Conservation (phyloP, 805 yeast species). For the Scheffersomyces lignosus region DNA sequence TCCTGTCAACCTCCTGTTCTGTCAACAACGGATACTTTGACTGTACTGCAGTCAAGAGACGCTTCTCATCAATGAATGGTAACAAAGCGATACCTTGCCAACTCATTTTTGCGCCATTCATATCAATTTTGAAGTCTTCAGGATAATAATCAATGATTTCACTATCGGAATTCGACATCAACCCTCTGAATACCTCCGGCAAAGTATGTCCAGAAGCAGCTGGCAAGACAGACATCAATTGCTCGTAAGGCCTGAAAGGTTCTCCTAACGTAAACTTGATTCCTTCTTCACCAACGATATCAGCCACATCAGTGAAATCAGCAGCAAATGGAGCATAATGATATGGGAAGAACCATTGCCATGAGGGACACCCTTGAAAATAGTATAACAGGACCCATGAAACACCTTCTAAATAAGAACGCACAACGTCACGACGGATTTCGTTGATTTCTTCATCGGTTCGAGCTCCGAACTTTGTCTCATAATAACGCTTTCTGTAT, state of each 20-base stretch:
- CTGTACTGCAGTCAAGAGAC: constrained; percentile 66
- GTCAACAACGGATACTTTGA: constrained; percentile 62
- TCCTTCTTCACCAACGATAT: constrained; percentile 43
- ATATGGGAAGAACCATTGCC: constrained; percentile 97
- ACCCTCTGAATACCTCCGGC: constrained; percentile 75
- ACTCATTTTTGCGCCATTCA: constrained; percentile 92
- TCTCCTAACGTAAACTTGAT: constrained; percentile 63
- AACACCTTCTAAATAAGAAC: constrained; percentile 85
- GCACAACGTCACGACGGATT: constrained; percentile 59
- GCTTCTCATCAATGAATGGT: constrained; percentile 86
- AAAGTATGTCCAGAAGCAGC: constrained; percentile 88
- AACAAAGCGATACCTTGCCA: constrained; percentile 93
- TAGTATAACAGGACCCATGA: constrained; percentile 95
- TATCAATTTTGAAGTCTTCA: constrained; percentile 81
- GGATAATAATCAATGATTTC: constrained; percentile 93
- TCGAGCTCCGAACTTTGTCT: constrained; percentile 63
- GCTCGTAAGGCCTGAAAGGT: constrained; percentile 91
- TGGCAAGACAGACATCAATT: constrained; percentile 91
- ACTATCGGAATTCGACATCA: constrained; percentile 78
- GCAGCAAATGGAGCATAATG: constrained; percentile 98
- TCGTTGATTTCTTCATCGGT: constrained; percentile 55
- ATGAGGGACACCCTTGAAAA: constrained; percentile 96
- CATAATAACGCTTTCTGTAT: constrained; percentile 77
- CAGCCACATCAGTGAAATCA: constrained; percentile 64
- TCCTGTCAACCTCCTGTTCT: constrained; percentile 67